Percentiles rank a stretch among this genome's conserved stretches.
phyloP scores from a whole-genome alignment of 106 monocot genomes.

The Platanthera zijinensis region DNA sequence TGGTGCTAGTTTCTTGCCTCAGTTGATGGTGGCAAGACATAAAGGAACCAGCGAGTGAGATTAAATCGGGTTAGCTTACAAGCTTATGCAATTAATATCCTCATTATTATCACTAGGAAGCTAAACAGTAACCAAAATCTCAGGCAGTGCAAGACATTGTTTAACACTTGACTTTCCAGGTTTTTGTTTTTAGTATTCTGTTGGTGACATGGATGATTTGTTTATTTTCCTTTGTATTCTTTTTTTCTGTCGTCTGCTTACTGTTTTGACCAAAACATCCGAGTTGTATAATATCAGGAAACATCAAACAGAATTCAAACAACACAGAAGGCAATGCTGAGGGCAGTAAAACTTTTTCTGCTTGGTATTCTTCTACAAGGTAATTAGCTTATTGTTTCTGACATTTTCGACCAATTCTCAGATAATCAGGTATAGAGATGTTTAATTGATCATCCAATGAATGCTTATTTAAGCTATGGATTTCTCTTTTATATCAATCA shows the following conservation, averaged over 20 bases:
- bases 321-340: constrained; percentile 45
- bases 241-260: background rate
- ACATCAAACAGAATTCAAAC: constrained; percentile 33
- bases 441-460: background rate
- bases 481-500: background rate
- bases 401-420: background rate
- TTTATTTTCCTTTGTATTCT: background rate
- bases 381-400: constrained; percentile 13
- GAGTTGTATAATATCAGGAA: constrained; percentile 26
- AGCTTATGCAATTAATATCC: background rate
- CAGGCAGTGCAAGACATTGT: background rate
- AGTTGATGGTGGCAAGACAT: background rate
- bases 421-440: background rate
- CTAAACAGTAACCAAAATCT: background rate
- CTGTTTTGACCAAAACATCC: background rate
- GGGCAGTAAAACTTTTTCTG: constrained; percentile 54
- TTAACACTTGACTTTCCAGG: background rate
- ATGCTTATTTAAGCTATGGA: background rate
- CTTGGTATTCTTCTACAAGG: constrained; percentile 81
- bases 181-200: background rate
- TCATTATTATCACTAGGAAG: background rate
- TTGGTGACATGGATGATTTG: background rate
- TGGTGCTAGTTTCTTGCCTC: background rate
- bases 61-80: background rate
- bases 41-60: background rate